phyloP scores from a whole-genome alignment of 78 protist species.

The Dictyostelium capitatum region DNA sequence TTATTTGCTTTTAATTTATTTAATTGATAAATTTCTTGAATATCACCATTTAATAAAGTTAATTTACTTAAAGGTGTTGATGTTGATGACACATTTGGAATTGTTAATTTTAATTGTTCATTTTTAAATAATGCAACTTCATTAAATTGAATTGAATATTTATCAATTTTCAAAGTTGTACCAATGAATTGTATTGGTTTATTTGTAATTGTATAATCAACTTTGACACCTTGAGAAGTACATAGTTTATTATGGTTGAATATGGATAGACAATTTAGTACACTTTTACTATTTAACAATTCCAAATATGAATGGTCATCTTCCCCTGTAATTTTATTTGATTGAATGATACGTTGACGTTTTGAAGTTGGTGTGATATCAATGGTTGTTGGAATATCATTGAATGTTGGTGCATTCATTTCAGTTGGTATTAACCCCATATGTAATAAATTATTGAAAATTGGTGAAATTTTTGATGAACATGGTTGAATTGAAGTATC shows the following conservation, averaged over 20 bases:
- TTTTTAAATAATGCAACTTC: background rate
- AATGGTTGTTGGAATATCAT: background rate
- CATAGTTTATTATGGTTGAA: conserved; percentile 2
- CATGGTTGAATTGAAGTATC: conserved; percentile 45
- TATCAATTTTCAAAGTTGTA: background rate
- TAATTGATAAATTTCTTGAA: background rate
- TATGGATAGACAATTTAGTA: background rate
- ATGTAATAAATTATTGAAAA: conserved; percentile 29
- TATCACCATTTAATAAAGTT: background rate
- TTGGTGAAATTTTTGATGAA: background rate
- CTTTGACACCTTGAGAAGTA: background rate
- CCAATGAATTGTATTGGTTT: background rate
- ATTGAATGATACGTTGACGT: conserved; percentile 5
- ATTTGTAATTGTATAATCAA: background rate
- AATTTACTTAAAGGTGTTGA: background rate
- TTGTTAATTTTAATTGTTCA: background rate
- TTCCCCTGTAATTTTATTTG: background rate
- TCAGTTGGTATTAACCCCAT: conserved; percentile 55
- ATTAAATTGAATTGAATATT: background rate
- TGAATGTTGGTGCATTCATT: conserved; percentile 17
- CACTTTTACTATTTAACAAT: background rate
- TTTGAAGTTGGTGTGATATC: background rate
- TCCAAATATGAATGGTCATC: background rate
- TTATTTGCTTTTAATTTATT: background rate
- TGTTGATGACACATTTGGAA: background rate